Base-by-base conservation (phyloP, 106 monocot species). In the Allium cepa region DNA sequence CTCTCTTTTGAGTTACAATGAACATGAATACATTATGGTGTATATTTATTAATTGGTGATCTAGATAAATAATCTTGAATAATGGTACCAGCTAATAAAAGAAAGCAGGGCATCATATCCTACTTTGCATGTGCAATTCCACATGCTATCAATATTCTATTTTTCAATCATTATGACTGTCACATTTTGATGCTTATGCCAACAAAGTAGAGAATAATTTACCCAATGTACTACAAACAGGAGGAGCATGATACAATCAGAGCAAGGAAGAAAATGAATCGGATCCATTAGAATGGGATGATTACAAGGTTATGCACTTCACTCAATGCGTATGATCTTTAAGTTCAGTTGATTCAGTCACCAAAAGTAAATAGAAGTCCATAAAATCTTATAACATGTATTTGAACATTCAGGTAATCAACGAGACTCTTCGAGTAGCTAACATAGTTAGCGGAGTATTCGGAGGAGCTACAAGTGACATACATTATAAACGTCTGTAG, bases 271-370 rank as follows among this genome's bases (percentile, higher is more conserved):
- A 76, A 70, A 71, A 76, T 7, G 67, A 72, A 26, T 18, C 57
- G n/a, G 82, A 67, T 10, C 56, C 72, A 11, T 68, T 96, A 71
- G 77, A 92, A 7, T 96, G 96, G 96, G 80, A 49, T 22, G 92
- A 92, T 69, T 96, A 89, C 84, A 96, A 96, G 80, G 78, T 85
- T 3, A 96, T 96, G 96, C 68, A 77, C 51, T 96, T 96, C 72
- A 96, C 92, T 11, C 91, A 92, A 74, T 91, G 84, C 47, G 96
- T 93, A 79, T 62, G 77, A 47, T 65, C 47, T 8, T n/a, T 53
- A 9, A 13, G 13, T 53, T 53, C 13, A 9, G 15, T 63, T 13
- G n/a, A 15, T n/a, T 47, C 16, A 9, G n/a, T 9, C 8, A 63
- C 48, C 63, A 63, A 48, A 10, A 16, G 2, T 63, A 5, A 63